phyloP scores from a whole-genome alignment of 805 yeast genomes.

The Kodamaea lidongshanica region DNA sequence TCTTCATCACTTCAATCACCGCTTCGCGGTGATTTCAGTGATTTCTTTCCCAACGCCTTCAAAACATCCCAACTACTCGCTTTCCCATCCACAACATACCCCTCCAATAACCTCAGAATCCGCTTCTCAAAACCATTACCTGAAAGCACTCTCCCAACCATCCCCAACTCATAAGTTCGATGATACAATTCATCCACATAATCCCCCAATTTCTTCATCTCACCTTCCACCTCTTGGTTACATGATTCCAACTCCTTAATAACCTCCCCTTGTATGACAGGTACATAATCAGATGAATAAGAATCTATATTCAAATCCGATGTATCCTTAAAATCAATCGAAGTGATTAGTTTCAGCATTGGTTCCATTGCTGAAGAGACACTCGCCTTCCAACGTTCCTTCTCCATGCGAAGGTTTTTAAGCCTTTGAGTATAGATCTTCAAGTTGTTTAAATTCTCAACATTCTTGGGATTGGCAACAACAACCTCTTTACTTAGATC shows the following conservation, averaged over 20 bases:
- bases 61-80: too few relatives aligned
- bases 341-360: slow-evolving; percentile 10
- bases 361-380: slow-evolving; percentile 16
- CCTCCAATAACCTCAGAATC: slow-evolving; percentile 17
- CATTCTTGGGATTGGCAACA: slow-evolving; percentile 57
- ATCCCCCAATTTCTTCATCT: slow-evolving; percentile 17
- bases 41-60: too few relatives aligned
- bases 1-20: too few relatives aligned
- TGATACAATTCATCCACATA: slow-evolving; percentile 35
- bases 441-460: slow-evolving; percentile 43
- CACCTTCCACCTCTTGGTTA: slow-evolving; percentile 10
- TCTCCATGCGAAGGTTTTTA: slow-evolving; percentile 39
- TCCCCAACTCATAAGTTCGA: slow-evolving; percentile 23
- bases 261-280: slow-evolving; percentile 14
- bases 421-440: slow-evolving; percentile 42
- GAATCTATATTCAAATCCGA: not conserved
- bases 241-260: slow-evolving; percentile 9
- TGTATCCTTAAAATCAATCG: not conserved
- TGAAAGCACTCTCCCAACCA: slow-evolving; percentile 18
- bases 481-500: slow-evolving; percentile 26
- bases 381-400: slow-evolving; percentile 40
- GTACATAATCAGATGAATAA: too few relatives aligned
- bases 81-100: slow-evolving; percentile 9
- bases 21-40: too few relatives aligned
- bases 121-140: slow-evolving; percentile 13